Evolutionary conservation across 1,284 basidiomycete genomes (phyloP).

Genomic region (Cutaneotrichosporon spelunceum): DNA sequence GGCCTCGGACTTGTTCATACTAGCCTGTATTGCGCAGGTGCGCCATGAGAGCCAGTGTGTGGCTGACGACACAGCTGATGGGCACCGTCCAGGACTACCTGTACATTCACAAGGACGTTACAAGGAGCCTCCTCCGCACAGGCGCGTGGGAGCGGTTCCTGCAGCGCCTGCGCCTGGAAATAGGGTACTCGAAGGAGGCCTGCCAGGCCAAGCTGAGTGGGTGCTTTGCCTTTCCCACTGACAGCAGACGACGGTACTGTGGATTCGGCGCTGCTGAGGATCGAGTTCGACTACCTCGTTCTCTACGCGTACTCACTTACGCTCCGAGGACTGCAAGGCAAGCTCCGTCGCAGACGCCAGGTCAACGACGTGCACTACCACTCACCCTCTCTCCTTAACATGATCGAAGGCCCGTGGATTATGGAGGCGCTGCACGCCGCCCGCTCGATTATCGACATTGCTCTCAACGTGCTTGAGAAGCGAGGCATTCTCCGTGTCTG

Average conservation of each 20-base stretch:
- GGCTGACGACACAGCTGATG: slow-evolving; percentile 11
- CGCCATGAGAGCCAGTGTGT: background rate
- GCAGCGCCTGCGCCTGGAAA: slow-evolving; percentile 14
- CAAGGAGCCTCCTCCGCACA: slow-evolving; percentile 12
- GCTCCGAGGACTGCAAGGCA: slow-evolving; percentile 17
- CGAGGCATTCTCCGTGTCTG: slow-evolving; percentile 13
- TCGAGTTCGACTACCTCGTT: slow-evolving; percentile 22
- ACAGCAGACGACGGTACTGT: slow-evolving; percentile 10
- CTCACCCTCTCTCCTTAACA: slow-evolving; percentile 18
- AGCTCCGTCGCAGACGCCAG: slow-evolving; percentile 13
- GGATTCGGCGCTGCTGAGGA: slow-evolving; percentile 14
- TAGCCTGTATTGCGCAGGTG: slow-evolving; percentile 7
- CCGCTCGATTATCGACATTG: slow-evolving; percentile 17
- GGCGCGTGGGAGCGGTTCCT: slow-evolving; percentile 21
- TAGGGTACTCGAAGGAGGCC: slow-evolving; percentile 13
- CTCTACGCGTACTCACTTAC: slow-evolving; percentile 21
- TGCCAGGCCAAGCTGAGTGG: slow-evolving; percentile 14
- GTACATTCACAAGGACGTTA: slow-evolving; percentile 19
- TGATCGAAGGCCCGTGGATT: slow-evolving; percentile 22
- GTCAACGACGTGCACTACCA: slow-evolving; percentile 17
- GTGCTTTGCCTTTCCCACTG: background rate
- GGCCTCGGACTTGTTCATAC: slow-evolving; percentile 15
- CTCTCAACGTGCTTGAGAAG: slow-evolving; percentile 17
- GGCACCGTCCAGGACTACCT: slow-evolving; percentile 21
- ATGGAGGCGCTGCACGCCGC: slow-evolving; percentile 20